Conservation (phyloP, 2,329 filamentous ascomycete species). For the Paradendryphiella salina region DNA sequence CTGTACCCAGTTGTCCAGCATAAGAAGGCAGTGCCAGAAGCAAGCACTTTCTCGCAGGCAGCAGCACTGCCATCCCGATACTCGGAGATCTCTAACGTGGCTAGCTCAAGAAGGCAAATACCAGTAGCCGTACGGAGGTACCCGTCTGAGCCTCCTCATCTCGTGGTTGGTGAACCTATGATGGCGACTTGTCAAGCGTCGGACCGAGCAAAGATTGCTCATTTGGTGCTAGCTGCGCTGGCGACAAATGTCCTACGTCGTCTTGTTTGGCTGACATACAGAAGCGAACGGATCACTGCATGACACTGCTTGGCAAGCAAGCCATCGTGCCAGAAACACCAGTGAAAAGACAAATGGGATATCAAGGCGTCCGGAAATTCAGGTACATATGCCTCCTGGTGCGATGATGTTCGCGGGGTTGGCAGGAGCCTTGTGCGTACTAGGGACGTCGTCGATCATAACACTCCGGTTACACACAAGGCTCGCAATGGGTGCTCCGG, state of each 20-base stretch:
- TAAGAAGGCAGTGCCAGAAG: constrained; percentile 5
- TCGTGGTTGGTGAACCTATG: constrained; percentile 17
- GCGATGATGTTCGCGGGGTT: constrained; percentile 5
- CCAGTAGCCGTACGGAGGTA: constrained; percentile 22
- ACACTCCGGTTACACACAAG: constrained; percentile 9
- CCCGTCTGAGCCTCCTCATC: constrained; percentile 4
- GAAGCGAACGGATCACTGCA: constrained; percentile 35
- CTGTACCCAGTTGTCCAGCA: constrained; percentile 4
- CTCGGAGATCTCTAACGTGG: constrained; percentile 26
- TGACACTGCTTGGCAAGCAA: constrained; percentile 30
- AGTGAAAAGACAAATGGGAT: constrained; percentile 15
- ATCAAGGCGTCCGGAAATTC: constrained; percentile 10
- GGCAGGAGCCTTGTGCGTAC: constrained; percentile 4
- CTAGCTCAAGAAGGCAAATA: constrained; percentile 23
- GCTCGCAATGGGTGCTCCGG: constrained; percentile 1
- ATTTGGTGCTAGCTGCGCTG: constrained; percentile 37
- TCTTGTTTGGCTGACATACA: constrained; percentile 38
- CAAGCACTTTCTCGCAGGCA: constrained; percentile 19
- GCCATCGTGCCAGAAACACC: constrained; percentile 5
- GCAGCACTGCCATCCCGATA: constrained; percentile 22
- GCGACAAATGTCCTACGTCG: constrained; percentile 23
- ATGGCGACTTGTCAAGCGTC: constrained; percentile 6
- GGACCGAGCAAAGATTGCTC: constrained; percentile 28
- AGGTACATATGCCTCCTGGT: constrained; percentile 10
- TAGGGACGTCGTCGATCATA: constrained; percentile 12